Conservation (phyloP, 2,329 filamentous ascomycete genomes). For the Calycina herbarum region DNA sequence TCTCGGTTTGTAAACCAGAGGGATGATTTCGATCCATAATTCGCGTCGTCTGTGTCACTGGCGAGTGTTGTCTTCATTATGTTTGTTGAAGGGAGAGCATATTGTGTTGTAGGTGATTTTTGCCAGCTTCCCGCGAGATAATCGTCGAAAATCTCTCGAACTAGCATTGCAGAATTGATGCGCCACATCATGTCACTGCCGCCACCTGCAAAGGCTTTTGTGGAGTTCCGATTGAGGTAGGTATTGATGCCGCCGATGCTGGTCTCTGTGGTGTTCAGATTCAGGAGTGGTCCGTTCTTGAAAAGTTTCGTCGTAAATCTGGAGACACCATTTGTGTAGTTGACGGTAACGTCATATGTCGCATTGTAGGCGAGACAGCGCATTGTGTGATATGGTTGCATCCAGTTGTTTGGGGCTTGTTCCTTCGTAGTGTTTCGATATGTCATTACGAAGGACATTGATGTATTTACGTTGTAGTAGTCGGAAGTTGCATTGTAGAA, state of each 20-base stretch:
- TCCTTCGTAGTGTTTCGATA: constrained; percentile 2
- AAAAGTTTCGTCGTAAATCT: background rate
- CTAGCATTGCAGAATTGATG: background rate
- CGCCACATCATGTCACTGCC: background rate
- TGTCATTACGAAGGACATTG: background rate
- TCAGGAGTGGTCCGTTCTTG: background rate
- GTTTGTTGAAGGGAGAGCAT: background rate
- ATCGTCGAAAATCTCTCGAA: background rate
- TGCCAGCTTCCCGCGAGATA: constrained; percentile 2
- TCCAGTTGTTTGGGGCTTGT: background rate
- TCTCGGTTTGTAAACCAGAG: constrained; percentile 6
- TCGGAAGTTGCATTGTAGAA: background rate
- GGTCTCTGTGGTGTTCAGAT: background rate
- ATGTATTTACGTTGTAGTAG: background rate
- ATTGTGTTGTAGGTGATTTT: background rate
- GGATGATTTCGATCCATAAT: background rate
- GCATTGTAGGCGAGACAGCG: constrained; percentile 4
- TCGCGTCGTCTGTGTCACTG: background rate
- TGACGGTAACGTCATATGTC: constrained; percentile 2
- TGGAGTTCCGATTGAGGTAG: no score
- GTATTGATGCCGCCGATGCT: no score
- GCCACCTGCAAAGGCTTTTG: no score
- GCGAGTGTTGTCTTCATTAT: constrained; percentile 7
- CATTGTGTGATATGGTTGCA: background rate
- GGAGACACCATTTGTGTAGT: constrained; percentile 5